phyloP scores from a whole-genome alignment of 2,329 filamentous ascomycete genomes.

The Penicillium sp. region DNA sequence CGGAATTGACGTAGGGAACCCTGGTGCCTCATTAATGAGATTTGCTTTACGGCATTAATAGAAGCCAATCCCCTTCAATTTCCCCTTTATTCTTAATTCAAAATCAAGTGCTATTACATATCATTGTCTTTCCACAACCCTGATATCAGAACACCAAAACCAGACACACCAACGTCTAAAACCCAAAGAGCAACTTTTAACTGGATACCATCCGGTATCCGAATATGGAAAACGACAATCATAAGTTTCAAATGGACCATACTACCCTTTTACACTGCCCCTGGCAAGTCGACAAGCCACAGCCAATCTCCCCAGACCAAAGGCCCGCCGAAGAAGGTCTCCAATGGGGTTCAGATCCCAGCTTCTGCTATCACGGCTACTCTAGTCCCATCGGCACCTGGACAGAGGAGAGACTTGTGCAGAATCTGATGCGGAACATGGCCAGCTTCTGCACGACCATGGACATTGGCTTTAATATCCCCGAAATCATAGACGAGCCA shows the following conservation, averaged over 20 bases:
- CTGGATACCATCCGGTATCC: neutral
- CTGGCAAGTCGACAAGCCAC: neutral
- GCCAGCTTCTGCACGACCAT: slow-evolving; percentile 12
- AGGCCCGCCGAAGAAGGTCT: slow-evolving; percentile 14
- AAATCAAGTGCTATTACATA: neutral
- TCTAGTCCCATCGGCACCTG: slow-evolving; percentile 20
- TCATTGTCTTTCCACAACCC: neutral
- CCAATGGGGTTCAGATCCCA: slow-evolving; percentile 24
- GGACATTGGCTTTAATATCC: slow-evolving; percentile 8
- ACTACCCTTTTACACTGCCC: neutral
- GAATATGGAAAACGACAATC: neutral
- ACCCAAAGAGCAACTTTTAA: neutral
- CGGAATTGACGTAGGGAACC: slow-evolving; percentile 16
- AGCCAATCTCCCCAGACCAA: neutral
- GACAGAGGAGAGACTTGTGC: slow-evolving; percentile 21
- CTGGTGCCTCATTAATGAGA: slow-evolving; percentile 5
- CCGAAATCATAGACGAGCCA: neutral
- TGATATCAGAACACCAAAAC: neutral
- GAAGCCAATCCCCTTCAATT: neutral
- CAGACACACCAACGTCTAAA: neutral
- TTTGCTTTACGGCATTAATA: neutral
- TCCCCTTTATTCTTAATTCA: neutral
- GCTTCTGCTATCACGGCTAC: slow-evolving; percentile 23
- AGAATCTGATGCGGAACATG: slow-evolving; percentile 22
- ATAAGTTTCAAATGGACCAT: neutral